Percentiles rank a stretch among this genome's conserved stretches.
These are phyloP conservation scores for Fusarium setosum DNA, from an alignment of 2,329 filamentous ascomycete species.

Conservation along the genomic window DNA sequence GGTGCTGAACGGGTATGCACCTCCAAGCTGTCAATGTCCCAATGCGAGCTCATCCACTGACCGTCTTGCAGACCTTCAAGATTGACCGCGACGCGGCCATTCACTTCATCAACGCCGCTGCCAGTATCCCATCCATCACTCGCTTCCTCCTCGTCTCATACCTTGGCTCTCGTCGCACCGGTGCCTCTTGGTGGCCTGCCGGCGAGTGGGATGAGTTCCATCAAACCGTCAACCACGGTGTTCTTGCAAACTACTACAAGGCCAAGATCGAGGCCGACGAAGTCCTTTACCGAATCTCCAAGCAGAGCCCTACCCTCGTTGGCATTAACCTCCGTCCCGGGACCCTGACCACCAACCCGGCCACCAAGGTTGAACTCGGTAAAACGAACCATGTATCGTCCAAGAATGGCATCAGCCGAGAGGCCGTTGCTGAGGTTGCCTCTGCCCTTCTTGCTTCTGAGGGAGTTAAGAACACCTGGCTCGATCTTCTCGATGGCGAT, in stretches of 20 bases:
- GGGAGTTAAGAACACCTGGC: constrained; percentile 60
- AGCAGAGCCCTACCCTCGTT: constrained; percentile 54
- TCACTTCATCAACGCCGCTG: constrained; percentile 70
- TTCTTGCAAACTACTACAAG: constrained; percentile 65
- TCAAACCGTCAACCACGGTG: constrained; percentile 51
- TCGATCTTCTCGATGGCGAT: constrained; percentile 66
- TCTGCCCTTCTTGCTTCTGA: constrained; percentile 65
- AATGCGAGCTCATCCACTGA: constrained; percentile 19
- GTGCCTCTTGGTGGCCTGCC: constrained; percentile 67
- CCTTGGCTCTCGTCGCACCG: constrained; percentile 61
- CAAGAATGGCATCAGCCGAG: constrained; percentile 59
- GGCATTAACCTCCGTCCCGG: constrained; percentile 67
- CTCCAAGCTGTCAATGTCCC: not conserved
- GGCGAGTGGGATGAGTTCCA: constrained; percentile 61
- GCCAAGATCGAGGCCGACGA: constrained; percentile 72
- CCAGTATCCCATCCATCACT: constrained; percentile 62
- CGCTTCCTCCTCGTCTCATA: constrained; percentile 76
- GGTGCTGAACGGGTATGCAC: constrained; percentile 58
- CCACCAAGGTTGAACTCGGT: constrained; percentile 59
- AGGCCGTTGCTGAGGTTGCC: constrained; percentile 69
- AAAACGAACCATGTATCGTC: constrained; percentile 50
- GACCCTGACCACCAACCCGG: constrained; percentile 60
- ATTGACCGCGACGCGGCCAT: constrained; percentile 74
- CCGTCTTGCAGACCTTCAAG: constrained; percentile 59
- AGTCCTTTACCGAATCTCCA: constrained; percentile 61